Percentiles rank a stretch among this genome's conserved stretches.
These are phyloP conservation scores for Pythium rishiriense DNA, from an alignment of 352 stramenopile species.

Conservation along the genomic window DNA sequence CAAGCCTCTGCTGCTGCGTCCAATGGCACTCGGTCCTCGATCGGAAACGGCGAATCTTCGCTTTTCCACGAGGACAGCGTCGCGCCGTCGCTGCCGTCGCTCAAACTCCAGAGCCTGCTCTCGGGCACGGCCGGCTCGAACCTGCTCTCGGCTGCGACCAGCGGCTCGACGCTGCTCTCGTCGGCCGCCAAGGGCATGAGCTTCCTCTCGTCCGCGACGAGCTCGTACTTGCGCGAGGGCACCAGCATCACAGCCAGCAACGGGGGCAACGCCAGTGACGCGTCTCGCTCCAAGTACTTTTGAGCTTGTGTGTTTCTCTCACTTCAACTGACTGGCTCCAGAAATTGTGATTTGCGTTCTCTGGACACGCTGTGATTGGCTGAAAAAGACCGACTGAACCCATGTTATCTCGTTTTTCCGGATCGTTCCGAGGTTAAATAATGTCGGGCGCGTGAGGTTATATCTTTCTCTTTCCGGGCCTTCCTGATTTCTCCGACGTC, in stretches of 20 bases:
- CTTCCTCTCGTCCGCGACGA: slow-evolving; percentile 76
- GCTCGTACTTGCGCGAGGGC: slow-evolving; percentile 56
- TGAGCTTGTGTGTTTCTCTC: slow-evolving; percentile 27
- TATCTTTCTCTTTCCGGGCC: slow-evolving; percentile 13
- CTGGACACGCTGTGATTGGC: slow-evolving; percentile 9
- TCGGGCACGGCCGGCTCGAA: slow-evolving; percentile 37
- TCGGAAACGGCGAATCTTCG: slow-evolving; percentile 16
- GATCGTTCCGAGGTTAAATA: slow-evolving; percentile 2
- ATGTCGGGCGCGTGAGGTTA: slow-evolving; percentile 26
- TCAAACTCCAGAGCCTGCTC: slow-evolving; percentile 57
- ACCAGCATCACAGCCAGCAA: background rate
- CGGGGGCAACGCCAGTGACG: slow-evolving; percentile 23
- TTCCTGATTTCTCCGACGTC: background rate
- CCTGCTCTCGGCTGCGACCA: slow-evolving; percentile 58
- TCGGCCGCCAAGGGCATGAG: slow-evolving; percentile 82
- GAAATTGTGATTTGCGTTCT: background rate
- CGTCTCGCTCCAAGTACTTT: slow-evolving; percentile 56
- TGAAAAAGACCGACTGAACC: slow-evolving; percentile 24
- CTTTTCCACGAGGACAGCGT: slow-evolving; percentile 27
- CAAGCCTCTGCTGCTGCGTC: background rate
- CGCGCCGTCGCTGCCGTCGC: slow-evolving; percentile 28
- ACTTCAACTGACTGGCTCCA: slow-evolving; percentile 30
- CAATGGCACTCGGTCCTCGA: slow-evolving; percentile 1
- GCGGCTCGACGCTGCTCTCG: slow-evolving; percentile 66
- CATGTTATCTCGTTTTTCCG: slow-evolving; percentile 14